A percentile compares a stretch with the other conserved stretches of the same genome.
phyloP scores from a whole-genome alignment of 345 rosid genomes.

The Arabidopsis arenosa region DNA sequence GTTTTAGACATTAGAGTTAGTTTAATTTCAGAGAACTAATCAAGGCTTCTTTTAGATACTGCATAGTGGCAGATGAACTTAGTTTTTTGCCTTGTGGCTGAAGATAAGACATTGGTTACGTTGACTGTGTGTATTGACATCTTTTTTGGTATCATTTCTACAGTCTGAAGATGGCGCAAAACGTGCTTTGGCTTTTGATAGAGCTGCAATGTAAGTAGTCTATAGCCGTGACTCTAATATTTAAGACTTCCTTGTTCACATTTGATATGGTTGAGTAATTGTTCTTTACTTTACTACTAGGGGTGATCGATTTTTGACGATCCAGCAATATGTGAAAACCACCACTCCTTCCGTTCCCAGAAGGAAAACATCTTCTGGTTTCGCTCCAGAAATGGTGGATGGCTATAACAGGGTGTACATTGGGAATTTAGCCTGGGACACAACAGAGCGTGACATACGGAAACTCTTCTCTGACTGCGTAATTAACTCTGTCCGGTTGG shows the following conservation, averaged over 20 bases:
- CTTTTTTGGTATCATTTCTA: not conserved
- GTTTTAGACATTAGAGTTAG: not conserved
- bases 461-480: conserved; percentile 77
- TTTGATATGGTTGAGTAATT: conserved; percentile 8
- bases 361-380: conserved; percentile 52
- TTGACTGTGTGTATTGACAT: conserved; percentile 13
- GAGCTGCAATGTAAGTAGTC: conserved; percentile 75
- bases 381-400: conserved; percentile 66
- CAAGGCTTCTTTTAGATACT: not conserved
- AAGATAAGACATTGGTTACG: conserved; percentile 1
- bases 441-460: conserved; percentile 72
- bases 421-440: conserved; percentile 91
- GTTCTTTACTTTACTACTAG: conserved; percentile 50
- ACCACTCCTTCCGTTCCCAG: conserved; percentile 42
- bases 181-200: conserved; percentile 79
- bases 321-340: conserved; percentile 67
- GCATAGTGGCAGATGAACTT: not conserved
- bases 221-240: not conserved
- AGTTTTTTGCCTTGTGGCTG: not conserved
- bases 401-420: conserved; percentile 88
- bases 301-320: conserved; percentile 86
- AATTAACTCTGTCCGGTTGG: conserved; percentile 73
- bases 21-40: conserved; percentile 12
- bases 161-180: conserved; percentile 85
- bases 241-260: conserved; percentile 3